Evolutionary conservation across 2,329 filamentous ascomycete species (phyloP), one percentile per base, ranked within the genome.

Genomic region (Phoma herbarum): DNA sequence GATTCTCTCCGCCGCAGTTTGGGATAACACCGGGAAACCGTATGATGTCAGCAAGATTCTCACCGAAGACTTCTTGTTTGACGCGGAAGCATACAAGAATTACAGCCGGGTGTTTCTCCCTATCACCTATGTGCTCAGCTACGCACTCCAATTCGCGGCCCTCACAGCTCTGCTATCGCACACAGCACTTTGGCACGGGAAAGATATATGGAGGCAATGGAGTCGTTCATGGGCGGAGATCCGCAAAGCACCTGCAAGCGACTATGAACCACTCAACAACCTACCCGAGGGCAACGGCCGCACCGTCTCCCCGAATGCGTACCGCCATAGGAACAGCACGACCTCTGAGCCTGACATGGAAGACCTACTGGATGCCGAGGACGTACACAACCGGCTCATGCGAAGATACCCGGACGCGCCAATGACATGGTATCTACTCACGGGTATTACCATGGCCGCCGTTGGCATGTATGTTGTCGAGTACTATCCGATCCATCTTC

Each of bases 371-470:
- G 87, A 83, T 61, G 85, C 86, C 31, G 91, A 96, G 70, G 92
- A 96, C 72, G 88, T 96, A 1, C 92, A 96, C 74, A 91, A 90
- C 70, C 87, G 92, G 6, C 81, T 96, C 26, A 96, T 96, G 92
- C 86, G 83, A 70, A 85, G 87, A 56, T 96, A 96, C 73, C 86
- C 89, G 60, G 91, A 96, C 74, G 92, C 91, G 0, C 92, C 92
- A 0, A 84, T 92, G 69, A 85, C 82, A 43, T 96, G 92, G 92
- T 96, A 96, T 74, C 75, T 94, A 16, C 63, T 87, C 28, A 94
- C 90, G 0, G 92, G 92, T 67, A 75, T 89, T 12, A 85, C 85
- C 49, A 95, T 94, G 90, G 85, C 88, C 6, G 87, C 86, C 10
- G 88, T 93, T 52, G 91, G 90, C 45, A 91, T 94, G 49, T 95